phyloP scores from a whole-genome alignment of 345 rosid species.

The Eutrema japonicum region DNA sequence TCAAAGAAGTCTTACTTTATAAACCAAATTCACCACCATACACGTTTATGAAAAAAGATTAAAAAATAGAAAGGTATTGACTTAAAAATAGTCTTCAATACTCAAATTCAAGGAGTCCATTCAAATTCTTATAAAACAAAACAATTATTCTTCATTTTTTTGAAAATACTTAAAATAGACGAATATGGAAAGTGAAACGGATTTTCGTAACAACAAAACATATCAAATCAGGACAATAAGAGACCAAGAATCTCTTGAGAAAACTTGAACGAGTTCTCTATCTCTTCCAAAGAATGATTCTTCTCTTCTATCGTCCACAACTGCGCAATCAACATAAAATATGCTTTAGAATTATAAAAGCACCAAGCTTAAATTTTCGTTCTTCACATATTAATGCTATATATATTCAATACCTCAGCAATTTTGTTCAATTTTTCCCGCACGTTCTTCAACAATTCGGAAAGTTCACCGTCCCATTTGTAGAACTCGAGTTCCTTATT shows the following conservation, averaged over 20 bases:
- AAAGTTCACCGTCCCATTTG: slow-evolving; percentile 79
- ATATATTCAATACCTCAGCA: slow-evolving; percentile 49
- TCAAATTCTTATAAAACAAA: no score
- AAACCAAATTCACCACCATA: no score
- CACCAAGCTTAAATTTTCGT: neutral
- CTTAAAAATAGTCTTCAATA: no score
- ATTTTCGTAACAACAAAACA: no score
- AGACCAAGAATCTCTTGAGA: slow-evolving; percentile 78
- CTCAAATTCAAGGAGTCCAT: no score
- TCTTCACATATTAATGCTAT: neutral
- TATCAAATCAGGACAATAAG: slow-evolving; percentile 48
- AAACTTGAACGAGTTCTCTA: slow-evolving; percentile 75
- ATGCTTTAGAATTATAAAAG: neutral
- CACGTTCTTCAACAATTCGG: slow-evolving; percentile 64
- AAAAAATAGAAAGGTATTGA: no score
- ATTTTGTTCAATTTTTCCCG: slow-evolving; percentile 67
- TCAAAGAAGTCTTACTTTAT: no score
- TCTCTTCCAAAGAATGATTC: slow-evolving; percentile 85
- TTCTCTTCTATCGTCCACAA: slow-evolving; percentile 84
- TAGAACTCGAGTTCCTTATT: slow-evolving; percentile 71
- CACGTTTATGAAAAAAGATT: no score
- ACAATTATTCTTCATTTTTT: no score
- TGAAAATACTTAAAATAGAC: no score
- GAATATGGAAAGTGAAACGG: no score
- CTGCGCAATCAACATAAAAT: neutral